Conservation (phyloP, 2,329 filamentous ascomycete genomes). For the Esteya vermicola region DNA sequence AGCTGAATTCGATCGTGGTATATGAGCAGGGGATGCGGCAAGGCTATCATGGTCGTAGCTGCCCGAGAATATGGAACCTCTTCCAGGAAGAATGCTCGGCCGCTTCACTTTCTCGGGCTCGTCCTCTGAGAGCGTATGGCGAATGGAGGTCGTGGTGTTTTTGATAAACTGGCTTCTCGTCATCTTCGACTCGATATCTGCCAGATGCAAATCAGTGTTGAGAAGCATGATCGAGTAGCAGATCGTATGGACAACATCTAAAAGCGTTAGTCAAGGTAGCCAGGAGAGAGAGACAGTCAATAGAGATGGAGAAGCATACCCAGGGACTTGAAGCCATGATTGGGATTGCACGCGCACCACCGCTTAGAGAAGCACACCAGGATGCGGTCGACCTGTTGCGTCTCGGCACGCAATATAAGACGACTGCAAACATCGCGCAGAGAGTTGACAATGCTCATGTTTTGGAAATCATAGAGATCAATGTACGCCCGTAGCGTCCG, state of each 20-base stretch:
- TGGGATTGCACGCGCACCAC: constrained; percentile 88
- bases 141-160: constrained; percentile 87
- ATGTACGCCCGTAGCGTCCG: constrained; percentile 65
- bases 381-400: constrained; percentile 92
- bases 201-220: constrained; percentile 90
- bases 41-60: neutral
- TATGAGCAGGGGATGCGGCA: constrained; percentile 21
- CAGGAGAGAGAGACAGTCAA: constrained; percentile 1
- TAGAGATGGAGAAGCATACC: constrained; percentile 36
- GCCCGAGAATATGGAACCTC: constrained; percentile 2
- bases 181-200: constrained; percentile 95
- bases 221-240: constrained; percentile 91
- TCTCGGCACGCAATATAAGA: constrained; percentile 76
- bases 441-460: constrained; percentile 64
- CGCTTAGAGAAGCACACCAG: constrained; percentile 75
- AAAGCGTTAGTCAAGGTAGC: constrained; percentile 16
- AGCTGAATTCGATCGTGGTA: constrained; percentile 28
- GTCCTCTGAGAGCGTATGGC: constrained; percentile 60
- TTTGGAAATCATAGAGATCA: constrained; percentile 76
- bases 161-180: constrained; percentile 88
- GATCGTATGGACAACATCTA: constrained; percentile 91
- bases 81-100: constrained; percentile 36
- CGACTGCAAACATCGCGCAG: constrained; percentile 71
- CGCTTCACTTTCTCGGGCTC: constrained; percentile 42
- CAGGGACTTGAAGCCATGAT: constrained; percentile 79